Percentiles rank a stretch among this genome's conserved stretches.
phyloP scores from a whole-genome alignment of 2,329 filamentous ascomycete genomes.

The Blumeria hordei region DNA sequence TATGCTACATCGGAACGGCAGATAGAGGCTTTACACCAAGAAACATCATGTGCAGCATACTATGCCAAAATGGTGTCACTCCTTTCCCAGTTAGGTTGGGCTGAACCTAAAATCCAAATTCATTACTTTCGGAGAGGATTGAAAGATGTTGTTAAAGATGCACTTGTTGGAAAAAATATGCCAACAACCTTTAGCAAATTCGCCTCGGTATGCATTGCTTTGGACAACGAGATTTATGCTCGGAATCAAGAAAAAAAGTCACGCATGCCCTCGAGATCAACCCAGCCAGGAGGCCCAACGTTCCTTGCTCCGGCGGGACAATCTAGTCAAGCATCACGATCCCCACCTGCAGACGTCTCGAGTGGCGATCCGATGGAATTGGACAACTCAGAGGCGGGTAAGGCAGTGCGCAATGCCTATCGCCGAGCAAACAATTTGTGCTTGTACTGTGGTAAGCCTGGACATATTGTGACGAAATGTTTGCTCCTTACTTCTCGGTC shows the following conservation, averaged over 20 bases:
- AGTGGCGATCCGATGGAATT: background rate
- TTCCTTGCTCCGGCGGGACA: no score
- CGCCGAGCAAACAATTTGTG: background rate
- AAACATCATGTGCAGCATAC: background rate
- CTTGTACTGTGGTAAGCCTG: background rate
- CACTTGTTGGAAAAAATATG: background rate
- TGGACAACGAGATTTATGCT: background rate
- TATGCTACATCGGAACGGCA: background rate
- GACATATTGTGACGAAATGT: background rate
- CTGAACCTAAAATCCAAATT: background rate
- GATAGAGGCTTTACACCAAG: background rate
- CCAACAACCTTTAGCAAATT: background rate
- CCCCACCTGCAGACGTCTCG: no score
- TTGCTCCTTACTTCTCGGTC: background rate
- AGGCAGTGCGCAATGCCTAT: background rate
- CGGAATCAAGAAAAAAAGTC: background rate
- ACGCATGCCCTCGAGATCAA: background rate
- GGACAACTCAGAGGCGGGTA: background rate
- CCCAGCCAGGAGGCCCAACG: background rate
- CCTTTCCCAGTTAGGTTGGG: background rate
- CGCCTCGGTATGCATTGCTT: background rate
- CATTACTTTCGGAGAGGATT: background rate
- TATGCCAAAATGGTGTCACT: background rate
- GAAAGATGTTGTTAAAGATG: background rate
- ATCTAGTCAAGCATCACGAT: no score